These are phyloP conservation scores for Malassezia sp. DNA, from an alignment of 1,284 basidiomycete species.

Conservation along the genomic window DNA sequence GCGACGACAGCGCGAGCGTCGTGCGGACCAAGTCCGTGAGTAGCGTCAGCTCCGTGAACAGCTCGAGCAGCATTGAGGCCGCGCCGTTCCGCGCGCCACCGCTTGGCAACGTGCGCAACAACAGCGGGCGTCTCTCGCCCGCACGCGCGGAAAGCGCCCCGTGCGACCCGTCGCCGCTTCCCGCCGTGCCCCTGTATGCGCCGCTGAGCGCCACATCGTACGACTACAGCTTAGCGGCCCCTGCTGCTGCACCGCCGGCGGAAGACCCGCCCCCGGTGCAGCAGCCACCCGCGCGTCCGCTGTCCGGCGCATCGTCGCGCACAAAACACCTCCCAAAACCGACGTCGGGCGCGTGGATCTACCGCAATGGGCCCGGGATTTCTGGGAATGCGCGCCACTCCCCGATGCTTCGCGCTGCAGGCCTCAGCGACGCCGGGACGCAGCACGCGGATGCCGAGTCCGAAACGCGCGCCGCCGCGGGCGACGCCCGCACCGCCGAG, in stretches of 20 bases:
- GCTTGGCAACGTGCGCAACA: constrained; percentile 24
- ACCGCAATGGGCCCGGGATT: constrained; percentile 37
- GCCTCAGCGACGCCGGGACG: background rate
- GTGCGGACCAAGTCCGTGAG: constrained; percentile 39
- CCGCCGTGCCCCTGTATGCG: too few relatives aligned
- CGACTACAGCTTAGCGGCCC: too few relatives aligned
- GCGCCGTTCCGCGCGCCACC: constrained; percentile 42
- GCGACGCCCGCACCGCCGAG: background rate
- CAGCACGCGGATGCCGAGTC: too few relatives aligned
- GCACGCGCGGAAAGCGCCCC: too few relatives aligned
- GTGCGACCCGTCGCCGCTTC: too few relatives aligned
- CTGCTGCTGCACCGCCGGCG: too few relatives aligned
- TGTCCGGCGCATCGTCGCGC: too few relatives aligned
- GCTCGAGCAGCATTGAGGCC: constrained; percentile 42
- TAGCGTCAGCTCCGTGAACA: constrained; percentile 38
- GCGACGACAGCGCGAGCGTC: constrained; percentile 13
- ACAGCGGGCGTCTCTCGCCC: too few relatives aligned
- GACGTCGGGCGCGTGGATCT: constrained; percentile 31
- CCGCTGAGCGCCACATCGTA: too few relatives aligned
- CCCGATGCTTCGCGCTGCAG: constrained; percentile 7
- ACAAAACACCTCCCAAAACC: constrained; percentile 22
- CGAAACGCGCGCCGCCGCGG: constrained; percentile 1
- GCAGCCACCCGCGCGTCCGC: too few relatives aligned
- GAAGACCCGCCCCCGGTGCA: too few relatives aligned
- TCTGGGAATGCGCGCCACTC: constrained; percentile 12